A percentile compares a stretch with the other conserved stretches of the same genome.
Conservation (phyloP, 2,329 filamentous ascomycete species). For the Lecanicillium sp. region DNA sequence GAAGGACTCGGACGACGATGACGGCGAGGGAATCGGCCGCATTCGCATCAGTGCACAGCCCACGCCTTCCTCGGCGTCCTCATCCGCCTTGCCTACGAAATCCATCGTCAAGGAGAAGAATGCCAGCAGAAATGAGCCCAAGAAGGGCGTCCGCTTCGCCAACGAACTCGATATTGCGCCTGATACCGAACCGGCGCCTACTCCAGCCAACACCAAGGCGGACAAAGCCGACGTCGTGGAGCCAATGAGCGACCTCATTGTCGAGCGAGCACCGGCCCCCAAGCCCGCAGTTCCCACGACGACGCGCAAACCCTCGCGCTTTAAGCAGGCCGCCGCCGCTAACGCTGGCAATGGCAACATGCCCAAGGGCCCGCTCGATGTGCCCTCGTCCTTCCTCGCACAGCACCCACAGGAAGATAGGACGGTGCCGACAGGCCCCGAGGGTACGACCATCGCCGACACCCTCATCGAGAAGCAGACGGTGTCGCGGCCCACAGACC, state of each 20-base stretch:
- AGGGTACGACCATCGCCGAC: too few relatives aligned
- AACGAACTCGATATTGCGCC: conserved; percentile 64
- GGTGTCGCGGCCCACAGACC: conserved; percentile 26
- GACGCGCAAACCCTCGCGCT: conserved; percentile 41
- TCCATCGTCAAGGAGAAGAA: conserved; percentile 29
- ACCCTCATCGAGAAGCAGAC: conserved; percentile 51
- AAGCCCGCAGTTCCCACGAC: conserved; percentile 17
- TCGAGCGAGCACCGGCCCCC: conserved; percentile 37
- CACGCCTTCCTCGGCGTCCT: conserved; percentile 18
- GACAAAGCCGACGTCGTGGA: conserved; percentile 33
- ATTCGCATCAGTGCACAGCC: conserved; percentile 34
- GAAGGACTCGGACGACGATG: conserved; percentile 31
- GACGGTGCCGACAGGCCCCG: too few relatives aligned
- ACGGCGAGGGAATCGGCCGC: conserved; percentile 51
- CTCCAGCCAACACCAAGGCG: conserved; percentile 17
- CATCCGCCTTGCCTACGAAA: conserved; percentile 21
- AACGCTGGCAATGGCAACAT: conserved; percentile 20
- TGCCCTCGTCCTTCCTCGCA: conserved; percentile 31
- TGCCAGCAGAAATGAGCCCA: conserved; percentile 23
- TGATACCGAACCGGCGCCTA: conserved; percentile 21
- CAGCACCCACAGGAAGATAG: conserved; percentile 31
- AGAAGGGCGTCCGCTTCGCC: conserved; percentile 80
- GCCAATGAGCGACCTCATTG: conserved; percentile 44
- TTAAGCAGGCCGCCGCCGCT: conserved; percentile 36
- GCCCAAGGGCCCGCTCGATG: conserved; percentile 39